Evolutionary conservation across 1,139 yeast genomes (phyloP).

Genomic region (Blastobotrys indianensis): DNA sequence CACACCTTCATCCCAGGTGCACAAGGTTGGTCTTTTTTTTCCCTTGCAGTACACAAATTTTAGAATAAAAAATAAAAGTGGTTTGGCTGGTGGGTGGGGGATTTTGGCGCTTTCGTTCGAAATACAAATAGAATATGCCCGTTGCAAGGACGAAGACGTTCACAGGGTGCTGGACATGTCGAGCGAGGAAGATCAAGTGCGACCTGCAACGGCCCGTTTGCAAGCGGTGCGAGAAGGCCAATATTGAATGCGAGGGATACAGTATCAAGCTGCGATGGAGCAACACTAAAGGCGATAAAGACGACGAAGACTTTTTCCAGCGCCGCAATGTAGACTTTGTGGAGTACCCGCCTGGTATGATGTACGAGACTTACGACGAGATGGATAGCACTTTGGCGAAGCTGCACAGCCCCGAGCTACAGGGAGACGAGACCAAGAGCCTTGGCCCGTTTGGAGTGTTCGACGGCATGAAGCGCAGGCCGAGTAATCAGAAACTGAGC

Average conservation of each 20-base stretch:
- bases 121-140: conserved; percentile 5
- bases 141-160: conserved; percentile 41
- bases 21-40: no score
- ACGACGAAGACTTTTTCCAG: conserved; percentile 47
- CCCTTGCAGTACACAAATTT: no score
- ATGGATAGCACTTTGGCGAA: conserved; percentile 68
- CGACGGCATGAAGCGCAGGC: conserved; percentile 32
- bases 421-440: conserved; percentile 47
- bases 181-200: conserved; percentile 55
- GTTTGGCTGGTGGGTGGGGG: no score
- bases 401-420: conserved; percentile 49
- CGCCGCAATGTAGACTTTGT: conserved; percentile 66
- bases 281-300: conserved; percentile 13
- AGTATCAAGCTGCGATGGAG: conserved; percentile 79
- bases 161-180: conserved; percentile 62
- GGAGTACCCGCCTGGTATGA: conserved; percentile 51
- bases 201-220: conserved; percentile 52
- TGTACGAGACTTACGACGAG: conserved; percentile 70
- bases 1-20: no score
- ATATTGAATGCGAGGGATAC: conserved; percentile 72
- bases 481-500: conserved; percentile 1
- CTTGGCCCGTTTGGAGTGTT: conserved; percentile 87
- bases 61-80: no score
- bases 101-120: no score
- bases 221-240: conserved; percentile 47